phyloP scores from a whole-genome alignment of 345 rosid species.

The Salix koriyanagi region DNA sequence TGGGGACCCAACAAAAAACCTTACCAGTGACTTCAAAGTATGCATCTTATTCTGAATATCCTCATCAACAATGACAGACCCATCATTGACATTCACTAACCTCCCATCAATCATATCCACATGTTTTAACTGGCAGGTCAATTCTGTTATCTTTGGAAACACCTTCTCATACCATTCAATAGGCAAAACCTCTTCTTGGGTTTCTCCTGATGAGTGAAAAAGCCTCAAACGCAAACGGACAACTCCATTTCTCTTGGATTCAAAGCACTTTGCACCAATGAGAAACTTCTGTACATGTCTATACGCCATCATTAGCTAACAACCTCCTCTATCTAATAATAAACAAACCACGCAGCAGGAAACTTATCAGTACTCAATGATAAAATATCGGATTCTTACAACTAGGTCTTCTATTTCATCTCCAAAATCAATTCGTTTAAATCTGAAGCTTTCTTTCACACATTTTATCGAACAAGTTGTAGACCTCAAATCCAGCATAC shows the following conservation, averaged over 20 bases:
- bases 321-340: background rate
- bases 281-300: conserved; percentile 7
- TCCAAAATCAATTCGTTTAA: background rate
- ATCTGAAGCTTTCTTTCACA: background rate
- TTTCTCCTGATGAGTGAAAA: conserved; percentile 35
- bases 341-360: background rate
- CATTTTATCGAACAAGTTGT: conserved; percentile 18
- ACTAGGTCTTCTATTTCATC: background rate
- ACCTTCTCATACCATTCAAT: conserved; percentile 46
- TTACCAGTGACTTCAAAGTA: conserved; percentile 56
- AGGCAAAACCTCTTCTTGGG: conserved; percentile 29
- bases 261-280: conserved; percentile 6
- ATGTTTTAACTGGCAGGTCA: conserved; percentile 36
- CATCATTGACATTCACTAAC: conserved; percentile 42
- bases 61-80: conserved; percentile 37
- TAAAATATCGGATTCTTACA: background rate
- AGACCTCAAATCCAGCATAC: background rate
- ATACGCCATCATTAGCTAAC: conserved; percentile 17
- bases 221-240: conserved; percentile 20
- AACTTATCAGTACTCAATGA: background rate
- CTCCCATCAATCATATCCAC: conserved; percentile 56
- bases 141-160: conserved; percentile 42
- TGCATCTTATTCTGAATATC: conserved; percentile 36
- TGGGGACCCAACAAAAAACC: conserved; percentile 61
- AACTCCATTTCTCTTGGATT: conserved; percentile 10